Base-by-base conservation (phyloP, 176 grass and related monocot genomes). In the Echinochloa phyllopogon region DNA sequence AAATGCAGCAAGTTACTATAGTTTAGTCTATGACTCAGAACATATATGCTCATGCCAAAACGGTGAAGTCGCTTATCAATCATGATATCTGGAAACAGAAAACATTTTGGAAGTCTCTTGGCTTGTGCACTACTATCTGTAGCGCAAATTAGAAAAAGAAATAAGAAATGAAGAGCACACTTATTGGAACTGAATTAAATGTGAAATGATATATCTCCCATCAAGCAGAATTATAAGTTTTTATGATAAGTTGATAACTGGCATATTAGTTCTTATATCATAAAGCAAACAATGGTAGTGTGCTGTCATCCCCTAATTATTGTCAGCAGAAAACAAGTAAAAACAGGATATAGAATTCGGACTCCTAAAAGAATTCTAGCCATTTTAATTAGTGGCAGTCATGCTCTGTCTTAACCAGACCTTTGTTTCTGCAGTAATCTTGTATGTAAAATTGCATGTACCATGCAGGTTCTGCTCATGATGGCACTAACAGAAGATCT, bases 21-120 rank as follows among this genome's bases (percentile, higher is more conserved):
- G n/a, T 59, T n/a, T 44, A 82, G n/a, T 77, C n/a, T 83, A 52
- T 41, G 48, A 65, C 56, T 48, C 14, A 57, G 41, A 69, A 89
- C 55, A 65, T 81, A 70, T 65, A 58, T 83, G 47, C 16, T 29
- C 6, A 3, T 72, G 44, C 5, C 58, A 85, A 76, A 53, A 79
- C 45, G 73, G 38, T 37, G 33, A 72, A 56, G 25, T 44, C 52
- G 4, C 21, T 36, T 75, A 59, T 79, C 21, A 78, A 84, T 4
- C 50, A 80, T 59, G 10, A 58, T 52, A 23, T 56, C 29, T 16
- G 14, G 24, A 45, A 70, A 65, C 39, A 81, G 17, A 76, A 13
- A 75, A 69, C 11, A 78, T 44, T 74, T 79, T 37, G 23, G 24
- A 57, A 68, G 60, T 61, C 12, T 29, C 16, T 66, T 48, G 20